Evolutionary conservation across 805 yeast species (phyloP).

Genomic region (Ogataea paraovalis): DNA sequence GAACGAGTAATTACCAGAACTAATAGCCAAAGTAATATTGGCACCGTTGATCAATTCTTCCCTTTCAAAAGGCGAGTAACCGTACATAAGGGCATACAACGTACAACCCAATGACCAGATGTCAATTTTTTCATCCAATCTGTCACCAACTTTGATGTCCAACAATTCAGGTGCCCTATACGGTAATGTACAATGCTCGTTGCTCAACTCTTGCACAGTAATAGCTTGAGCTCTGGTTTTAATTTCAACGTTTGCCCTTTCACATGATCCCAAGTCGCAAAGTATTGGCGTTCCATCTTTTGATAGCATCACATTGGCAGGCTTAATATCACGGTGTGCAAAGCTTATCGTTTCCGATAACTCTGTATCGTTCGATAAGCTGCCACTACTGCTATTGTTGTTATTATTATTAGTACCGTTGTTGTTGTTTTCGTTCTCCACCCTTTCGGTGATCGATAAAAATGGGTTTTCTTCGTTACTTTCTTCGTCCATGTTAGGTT

Average conservation of each 20-base stretch:
- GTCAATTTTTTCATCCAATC: conserved; percentile 71
- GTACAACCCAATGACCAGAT: conserved; percentile 92
- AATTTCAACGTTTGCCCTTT: conserved; percentile 53
- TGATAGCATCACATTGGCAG: conserved; percentile 81
- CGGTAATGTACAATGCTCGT: conserved; percentile 80
- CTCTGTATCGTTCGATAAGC: conserved; percentile 35
- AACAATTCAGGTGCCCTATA: conserved; percentile 89
- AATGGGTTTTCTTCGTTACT: conserved; percentile 23
- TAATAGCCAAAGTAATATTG: conserved; percentile 69
- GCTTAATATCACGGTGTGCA: conserved; percentile 86
- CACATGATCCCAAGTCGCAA: conserved; percentile 80
- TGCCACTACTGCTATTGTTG: conserved; percentile 2
- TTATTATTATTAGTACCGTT: too few relatives aligned
- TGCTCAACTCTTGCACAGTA: conserved; percentile 73
- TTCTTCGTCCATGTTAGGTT: conserved; percentile 13
- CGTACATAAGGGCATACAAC: conserved; percentile 71
- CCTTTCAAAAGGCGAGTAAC: conserved; percentile 82
- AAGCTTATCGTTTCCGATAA: conserved; percentile 58
- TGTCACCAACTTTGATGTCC: conserved; percentile 65
- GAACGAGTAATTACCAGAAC: conserved; percentile 57
- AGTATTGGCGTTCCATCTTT: conserved; percentile 73
- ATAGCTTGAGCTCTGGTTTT: conserved; percentile 66
- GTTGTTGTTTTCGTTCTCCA: not conserved
- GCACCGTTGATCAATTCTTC: conserved; percentile 82
- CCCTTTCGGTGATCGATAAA: conserved; percentile 6